Base-by-base conservation (phyloP, 257 asterid genomes). In the Paulownia fortunei region DNA sequence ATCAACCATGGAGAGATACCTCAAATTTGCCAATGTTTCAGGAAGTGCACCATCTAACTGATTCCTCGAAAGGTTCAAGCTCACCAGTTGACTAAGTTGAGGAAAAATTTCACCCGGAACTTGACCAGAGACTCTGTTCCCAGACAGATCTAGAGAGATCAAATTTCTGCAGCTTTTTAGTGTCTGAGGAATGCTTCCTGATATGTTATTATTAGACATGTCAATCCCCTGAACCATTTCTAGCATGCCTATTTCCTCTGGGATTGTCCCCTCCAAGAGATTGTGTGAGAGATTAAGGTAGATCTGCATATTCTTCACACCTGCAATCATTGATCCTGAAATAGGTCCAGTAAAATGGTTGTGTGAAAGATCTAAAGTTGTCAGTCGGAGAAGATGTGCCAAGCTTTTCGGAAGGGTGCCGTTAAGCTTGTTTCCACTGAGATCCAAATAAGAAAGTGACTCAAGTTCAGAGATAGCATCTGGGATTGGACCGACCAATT, bases 201-300 rank as follows among this genome's bases (percentile, higher is more conserved):
- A 87, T 21, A 94, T 24, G 59, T 83, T 81, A 64, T 94, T 94
- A 76, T 82, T 82, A 5, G 98, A 92, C 37, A 94, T 2, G 63
- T 92, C 93, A 9, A 92, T 90, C 46, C 41, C 90, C 76, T 94
- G 97, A 21, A 92, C 92, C 98, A 94, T 94, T 76, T 84, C 87
- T 30, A 92, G 77, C 83, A 18, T 56, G 19, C 93, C 91, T 18
- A 94, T 65, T 72, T 90, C 97, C 15, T 76, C 71, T 8, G 97
- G 97, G 83, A 94, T 83, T 60, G 80, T 73, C 69, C 94, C 97
- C 8, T 81, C 65, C 24, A 94, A 59, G 64, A 49, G 16, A 51
- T 94, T 94, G 84, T 87, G 78, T 5, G 98, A 94, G 73, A 92
- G 83, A 49, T 92, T 94, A 73, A 94, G 79, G 73, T 83, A 80